Evolutionary conservation across 805 yeast species (phyloP).

Genomic region (Metschnikowia reukaufii): DNA sequence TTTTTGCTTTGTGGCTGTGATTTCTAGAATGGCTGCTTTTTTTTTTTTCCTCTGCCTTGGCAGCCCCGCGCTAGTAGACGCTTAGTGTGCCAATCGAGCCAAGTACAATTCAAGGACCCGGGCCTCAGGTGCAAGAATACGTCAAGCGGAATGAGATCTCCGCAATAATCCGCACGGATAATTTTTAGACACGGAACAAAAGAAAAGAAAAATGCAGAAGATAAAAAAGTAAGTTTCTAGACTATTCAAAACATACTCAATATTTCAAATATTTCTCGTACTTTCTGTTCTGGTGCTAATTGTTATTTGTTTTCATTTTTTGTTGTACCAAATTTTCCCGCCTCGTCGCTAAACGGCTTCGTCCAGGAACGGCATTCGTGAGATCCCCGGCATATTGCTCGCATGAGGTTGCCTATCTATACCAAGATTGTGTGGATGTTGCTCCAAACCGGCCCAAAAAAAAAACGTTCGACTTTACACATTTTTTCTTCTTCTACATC

Average conservation of each 20-base stretch:
- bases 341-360: conserved; percentile 10
- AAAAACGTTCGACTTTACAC: neutral
- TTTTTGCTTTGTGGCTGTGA: too few species aligned
- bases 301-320: neutral
- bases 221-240: neutral
- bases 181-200: neutral
- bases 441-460: neutral
- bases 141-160: neutral
- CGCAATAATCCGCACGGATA: neutral
- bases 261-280: neutral
- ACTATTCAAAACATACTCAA: neutral
- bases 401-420: neutral
- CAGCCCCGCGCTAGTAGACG: too few species aligned
- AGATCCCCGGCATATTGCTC: conserved; percentile 7
- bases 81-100: too few species aligned
- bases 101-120: too few species aligned
- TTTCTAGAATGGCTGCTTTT: too few species aligned
- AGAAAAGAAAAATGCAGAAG: neutral
- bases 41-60: too few species aligned
- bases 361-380: conserved; percentile 4
- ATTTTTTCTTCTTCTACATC: neutral
- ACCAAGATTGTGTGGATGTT: neutral
- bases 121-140: neutral
- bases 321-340: too few species aligned
- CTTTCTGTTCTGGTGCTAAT: neutral